phyloP scores from a whole-genome alignment of 306 rosid genomes.

The Malus sieversii region DNA sequence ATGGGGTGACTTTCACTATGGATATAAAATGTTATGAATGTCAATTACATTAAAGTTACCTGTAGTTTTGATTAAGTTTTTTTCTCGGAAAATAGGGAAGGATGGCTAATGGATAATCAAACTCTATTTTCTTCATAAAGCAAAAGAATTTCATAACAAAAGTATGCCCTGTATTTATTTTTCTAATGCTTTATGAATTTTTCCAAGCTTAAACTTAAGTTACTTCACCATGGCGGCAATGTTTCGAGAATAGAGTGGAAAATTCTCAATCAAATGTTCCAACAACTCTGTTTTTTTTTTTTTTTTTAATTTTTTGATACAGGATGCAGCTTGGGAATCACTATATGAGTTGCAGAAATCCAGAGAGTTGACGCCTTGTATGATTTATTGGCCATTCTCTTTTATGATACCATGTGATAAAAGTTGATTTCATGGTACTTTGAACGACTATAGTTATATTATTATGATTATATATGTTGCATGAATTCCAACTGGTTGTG shows the following conservation, averaged over 20 bases:
- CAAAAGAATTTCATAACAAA: neutral
- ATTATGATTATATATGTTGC: neutral
- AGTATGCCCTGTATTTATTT: neutral
- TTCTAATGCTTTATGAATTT: neutral
- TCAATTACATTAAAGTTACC: neutral
- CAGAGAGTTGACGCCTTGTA: constrained; percentile 27
- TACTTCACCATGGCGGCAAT: neutral
- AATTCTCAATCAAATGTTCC: neutral
- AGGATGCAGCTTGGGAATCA: constrained; percentile 41
- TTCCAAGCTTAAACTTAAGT: neutral
- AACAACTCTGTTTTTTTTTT: neutral
- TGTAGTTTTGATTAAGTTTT: neutral
- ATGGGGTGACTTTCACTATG: neutral
- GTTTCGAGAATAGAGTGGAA: neutral
- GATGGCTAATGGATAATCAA: neutral
- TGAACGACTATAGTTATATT: neutral
- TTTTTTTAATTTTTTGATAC: neutral
- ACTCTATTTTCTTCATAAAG: neutral
- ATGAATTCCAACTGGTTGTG: neutral
- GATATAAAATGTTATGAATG: neutral
- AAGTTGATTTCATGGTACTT: neutral
- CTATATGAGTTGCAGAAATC: constrained; percentile 24
- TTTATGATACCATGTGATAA: neutral
- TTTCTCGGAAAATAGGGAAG: neutral
- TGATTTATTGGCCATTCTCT: constrained; percentile 14